Conservation (phyloP, 352 stramenopile species). For the Pythium chondricola region DNA sequence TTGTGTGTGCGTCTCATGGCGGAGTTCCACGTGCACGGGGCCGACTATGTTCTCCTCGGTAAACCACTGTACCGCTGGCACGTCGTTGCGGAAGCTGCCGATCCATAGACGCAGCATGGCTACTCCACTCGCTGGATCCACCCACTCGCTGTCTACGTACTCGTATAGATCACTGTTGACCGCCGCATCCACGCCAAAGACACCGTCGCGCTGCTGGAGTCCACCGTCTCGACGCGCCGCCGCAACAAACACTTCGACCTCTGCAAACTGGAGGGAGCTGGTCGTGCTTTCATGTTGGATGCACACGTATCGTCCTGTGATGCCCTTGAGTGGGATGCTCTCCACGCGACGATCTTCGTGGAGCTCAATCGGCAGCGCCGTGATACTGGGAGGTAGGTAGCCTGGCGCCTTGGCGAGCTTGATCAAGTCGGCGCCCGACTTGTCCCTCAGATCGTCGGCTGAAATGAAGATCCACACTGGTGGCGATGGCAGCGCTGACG, state of each 20-base stretch:
- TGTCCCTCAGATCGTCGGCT: slow-evolving; percentile 18
- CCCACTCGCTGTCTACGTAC: slow-evolving; percentile 58
- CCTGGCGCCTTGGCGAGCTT: slow-evolving; percentile 3
- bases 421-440: slow-evolving; percentile 2
- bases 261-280: slow-evolving; percentile 53
- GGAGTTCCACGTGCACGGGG: slow-evolving; percentile 3
- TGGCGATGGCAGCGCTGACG: slow-evolving; percentile 20
- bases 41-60: not conserved
- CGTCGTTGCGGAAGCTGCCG: slow-evolving; percentile 49
- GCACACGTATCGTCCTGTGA: slow-evolving; percentile 46
- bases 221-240: not conserved
- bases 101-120: slow-evolving; percentile 57
- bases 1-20: not conserved
- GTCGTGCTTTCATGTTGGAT: slow-evolving; percentile 38
- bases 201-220: slow-evolving; percentile 34
- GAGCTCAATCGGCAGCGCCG: slow-evolving; percentile 10
- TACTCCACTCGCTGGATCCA: slow-evolving; percentile 28
- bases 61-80: slow-evolving; percentile 51
- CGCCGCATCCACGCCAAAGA: slow-evolving; percentile 41
- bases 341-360: slow-evolving; percentile 18
- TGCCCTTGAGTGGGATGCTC: slow-evolving; percentile 9
- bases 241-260: slow-evolving; percentile 47
- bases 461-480: slow-evolving; percentile 60
- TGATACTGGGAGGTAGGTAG: slow-evolving; percentile 2
- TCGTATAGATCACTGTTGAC: slow-evolving; percentile 34